A percentile compares a stretch with the other conserved stretches of the same genome.
Conservation (phyloP, 371 early-diverging fungal genomes). For the Smittium mucronatum region DNA sequence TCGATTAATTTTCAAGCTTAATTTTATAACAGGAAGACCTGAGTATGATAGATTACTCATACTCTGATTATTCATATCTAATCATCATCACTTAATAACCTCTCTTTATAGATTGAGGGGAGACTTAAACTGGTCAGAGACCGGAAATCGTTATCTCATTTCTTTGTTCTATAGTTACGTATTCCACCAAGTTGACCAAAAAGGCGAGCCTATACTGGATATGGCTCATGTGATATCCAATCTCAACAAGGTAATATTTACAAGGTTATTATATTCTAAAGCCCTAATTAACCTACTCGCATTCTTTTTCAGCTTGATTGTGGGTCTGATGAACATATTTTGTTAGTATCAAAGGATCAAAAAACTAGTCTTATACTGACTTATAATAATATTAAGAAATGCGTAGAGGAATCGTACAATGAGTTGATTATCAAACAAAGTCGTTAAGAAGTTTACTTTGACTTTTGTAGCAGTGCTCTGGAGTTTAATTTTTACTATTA, state of each 20-base stretch:
- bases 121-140: constrained; percentile 90
- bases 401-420: constrained; percentile 63
- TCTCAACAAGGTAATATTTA: constrained; percentile 58
- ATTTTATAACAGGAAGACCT: constrained; percentile 88
- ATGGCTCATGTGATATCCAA: constrained; percentile 85
- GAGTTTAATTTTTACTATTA: too few species aligned
- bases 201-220: constrained; percentile 72
- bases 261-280: too few species aligned
- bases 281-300: too few species aligned
- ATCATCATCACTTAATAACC: background rate
- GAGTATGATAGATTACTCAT: constrained; percentile 52
- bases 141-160: constrained; percentile 88
- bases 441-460: too few species aligned
- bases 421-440: constrained; percentile 40
- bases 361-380: constrained; percentile 85
- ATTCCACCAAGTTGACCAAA: constrained; percentile 88
- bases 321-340: constrained; percentile 79
- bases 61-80: background rate
- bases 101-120: constrained; percentile 48
- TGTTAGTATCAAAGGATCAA: constrained; percentile 85
- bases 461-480: too few species aligned
- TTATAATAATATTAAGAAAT: constrained; percentile 80
- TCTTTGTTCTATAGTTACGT: constrained; percentile 92
- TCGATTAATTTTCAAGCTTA: constrained; percentile 70
- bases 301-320: constrained; percentile 59